These are phyloP conservation scores for Nicotiana attenuata DNA, from an alignment of 257 asterid genomes.

Conservation along the genomic window DNA sequence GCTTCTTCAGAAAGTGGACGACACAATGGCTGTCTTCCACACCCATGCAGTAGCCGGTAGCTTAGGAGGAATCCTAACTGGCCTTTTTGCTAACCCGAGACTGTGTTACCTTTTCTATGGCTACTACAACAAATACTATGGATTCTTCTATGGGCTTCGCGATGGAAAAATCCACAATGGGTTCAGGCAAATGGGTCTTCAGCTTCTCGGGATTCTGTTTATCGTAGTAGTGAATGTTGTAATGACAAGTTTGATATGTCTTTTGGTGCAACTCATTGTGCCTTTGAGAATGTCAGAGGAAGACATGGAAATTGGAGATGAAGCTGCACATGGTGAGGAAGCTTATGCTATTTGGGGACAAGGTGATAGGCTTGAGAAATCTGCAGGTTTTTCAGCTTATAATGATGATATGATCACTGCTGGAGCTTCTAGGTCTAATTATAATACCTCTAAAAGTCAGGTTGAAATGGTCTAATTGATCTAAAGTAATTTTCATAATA, in stretches of 20 bases:
- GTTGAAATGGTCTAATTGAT: slow-evolving; percentile 32
- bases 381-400: slow-evolving; percentile 29
- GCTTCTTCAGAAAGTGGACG: slow-evolving; percentile 66
- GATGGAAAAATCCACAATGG: slow-evolving; percentile 24
- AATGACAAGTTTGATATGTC: slow-evolving; percentile 47
- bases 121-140: slow-evolving; percentile 23
- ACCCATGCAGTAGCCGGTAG: slow-evolving; percentile 70
- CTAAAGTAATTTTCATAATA: not conserved
- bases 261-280: slow-evolving; percentile 35
- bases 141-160: slow-evolving; percentile 49
- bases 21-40: slow-evolving; percentile 79
- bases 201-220: slow-evolving; percentile 39
- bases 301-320: slow-evolving; percentile 70
- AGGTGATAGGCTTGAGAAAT: slow-evolving; percentile 53
- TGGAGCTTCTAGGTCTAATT: not conserved
- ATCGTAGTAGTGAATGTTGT: slow-evolving; percentile 35
- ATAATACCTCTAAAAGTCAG: slow-evolving; percentile 20
- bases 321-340: slow-evolving; percentile 76
- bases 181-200: slow-evolving; percentile 53
- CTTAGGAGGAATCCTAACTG: slow-evolving; percentile 65
- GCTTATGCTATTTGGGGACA: slow-evolving; percentile 82
- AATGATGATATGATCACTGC: slow-evolving; percentile 24
- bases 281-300: slow-evolving; percentile 65
- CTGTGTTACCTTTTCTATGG: slow-evolving; percentile 48
- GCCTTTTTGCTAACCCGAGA: slow-evolving; percentile 52